These are phyloP conservation scores for Talaromyces nanjingensis DNA, from an alignment of 495 filamentous ascomycete species.

Conservation along the genomic window DNA sequence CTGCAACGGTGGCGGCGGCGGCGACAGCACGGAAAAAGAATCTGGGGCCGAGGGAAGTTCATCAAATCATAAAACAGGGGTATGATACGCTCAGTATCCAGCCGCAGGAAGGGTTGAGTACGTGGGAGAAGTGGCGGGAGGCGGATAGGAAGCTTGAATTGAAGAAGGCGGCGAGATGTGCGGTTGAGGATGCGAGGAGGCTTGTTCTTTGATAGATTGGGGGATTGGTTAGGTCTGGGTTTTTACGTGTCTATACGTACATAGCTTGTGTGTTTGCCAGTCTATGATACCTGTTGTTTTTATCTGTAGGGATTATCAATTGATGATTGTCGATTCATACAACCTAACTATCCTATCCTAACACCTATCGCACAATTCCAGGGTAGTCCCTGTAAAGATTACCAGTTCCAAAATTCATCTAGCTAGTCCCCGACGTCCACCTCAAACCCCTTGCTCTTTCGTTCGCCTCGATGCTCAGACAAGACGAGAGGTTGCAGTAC, in stretches of 20 bases:
- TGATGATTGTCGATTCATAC: background rate
- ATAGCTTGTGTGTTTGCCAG: background rate
- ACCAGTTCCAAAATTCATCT: background rate
- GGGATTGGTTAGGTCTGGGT: background rate
- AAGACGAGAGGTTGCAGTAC: constrained; percentile 23
- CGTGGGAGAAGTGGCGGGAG: constrained; percentile 68
- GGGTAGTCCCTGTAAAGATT: background rate
- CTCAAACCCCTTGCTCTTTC: background rate
- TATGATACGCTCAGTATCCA: constrained; percentile 91
- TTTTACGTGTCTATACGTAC: background rate
- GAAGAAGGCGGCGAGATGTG: constrained; percentile 78
- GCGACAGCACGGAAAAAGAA: constrained; percentile 43
- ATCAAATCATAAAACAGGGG: constrained; percentile 86
- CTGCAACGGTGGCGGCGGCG: background rate
- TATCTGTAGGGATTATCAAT: background rate
- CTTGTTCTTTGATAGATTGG: constrained; percentile 24
- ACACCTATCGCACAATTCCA: background rate
- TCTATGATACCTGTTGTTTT: background rate
- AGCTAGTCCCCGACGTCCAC: background rate
- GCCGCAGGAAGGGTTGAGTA: constrained; percentile 72
- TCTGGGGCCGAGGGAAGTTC: constrained; percentile 76
- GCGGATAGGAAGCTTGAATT: constrained; percentile 59
- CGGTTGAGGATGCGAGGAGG: constrained; percentile 46
- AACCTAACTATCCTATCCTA: background rate
- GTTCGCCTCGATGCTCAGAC: constrained; percentile 12